phyloP scores from a whole-genome alignment of 768 basidiomycete genomes.

The Pisolithus microcarpus region DNA sequence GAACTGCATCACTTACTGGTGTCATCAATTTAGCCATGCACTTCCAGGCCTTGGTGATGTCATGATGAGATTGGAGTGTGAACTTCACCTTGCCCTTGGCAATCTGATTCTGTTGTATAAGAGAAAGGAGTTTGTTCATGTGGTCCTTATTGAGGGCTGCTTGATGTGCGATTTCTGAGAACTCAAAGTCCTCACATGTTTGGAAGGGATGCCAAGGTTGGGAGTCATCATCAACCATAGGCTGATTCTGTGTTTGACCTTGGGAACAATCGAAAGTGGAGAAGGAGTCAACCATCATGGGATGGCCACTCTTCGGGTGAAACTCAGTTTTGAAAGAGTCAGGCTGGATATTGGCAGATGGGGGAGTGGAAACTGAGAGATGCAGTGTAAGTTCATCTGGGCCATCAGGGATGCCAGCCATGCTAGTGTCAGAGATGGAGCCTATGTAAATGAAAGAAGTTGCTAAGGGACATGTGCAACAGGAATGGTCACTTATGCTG shows the following conservation, averaged over 20 bases:
- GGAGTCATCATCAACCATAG: neutral
- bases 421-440: neutral
- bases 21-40: neutral
- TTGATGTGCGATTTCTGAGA: conserved; percentile 3
- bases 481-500: neutral
- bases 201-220: conserved; percentile 6
- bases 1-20: neutral
- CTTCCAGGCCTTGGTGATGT: neutral
- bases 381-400: neutral
- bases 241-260: neutral
- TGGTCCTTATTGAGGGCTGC: conserved; percentile 1
- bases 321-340: conserved; percentile 6
- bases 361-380: neutral
- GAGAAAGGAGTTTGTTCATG: neutral
- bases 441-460: neutral
- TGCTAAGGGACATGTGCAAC: too few species aligned
- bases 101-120: neutral
- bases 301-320: neutral
- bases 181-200: conserved; percentile 4
- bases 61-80: neutral
- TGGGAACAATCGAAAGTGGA: neutral
- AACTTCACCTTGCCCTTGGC: neutral
- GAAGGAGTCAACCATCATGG: neutral
- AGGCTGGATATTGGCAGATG: neutral
- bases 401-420: neutral